Base-by-base conservation (phyloP, 1,139 yeast genomes). In the Suhomyces terraborum region DNA sequence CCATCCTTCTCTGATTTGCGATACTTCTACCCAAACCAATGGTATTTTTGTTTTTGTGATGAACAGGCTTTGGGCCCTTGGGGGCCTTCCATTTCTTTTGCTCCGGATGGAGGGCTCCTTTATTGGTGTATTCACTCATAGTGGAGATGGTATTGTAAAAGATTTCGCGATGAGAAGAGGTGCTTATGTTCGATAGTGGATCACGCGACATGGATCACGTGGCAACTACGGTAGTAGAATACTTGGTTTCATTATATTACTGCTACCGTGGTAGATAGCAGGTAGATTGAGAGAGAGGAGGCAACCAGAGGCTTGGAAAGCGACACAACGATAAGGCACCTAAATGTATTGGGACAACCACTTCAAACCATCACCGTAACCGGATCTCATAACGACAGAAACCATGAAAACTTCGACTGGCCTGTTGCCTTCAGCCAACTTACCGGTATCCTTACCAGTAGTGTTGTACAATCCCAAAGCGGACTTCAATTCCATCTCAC, bases 351-450 rank as follows among this genome's bases (percentile, higher is more conserved):
- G 95, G 48, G 96, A 86, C 64, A 91, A 80, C 97, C 96, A 89
- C 75, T 86, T 86, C 79, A 89, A 88, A 50, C 95, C 97, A 55
- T 89, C 96, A 46, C 94, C 93, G 68, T 89, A 89, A 54, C 97
- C 97, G 65, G 87, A 88, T 77, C 96, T 88, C 95, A 88, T 85
- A 43, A 88, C 95, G 49, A 93, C 96, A 23, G 96, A 88, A 67
- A 96, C 93, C 98, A 94, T 93, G 69, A 82, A 94, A 35, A 93
- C 82, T 71, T 93, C 99, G 47, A 93, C 83, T 40, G 99, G 98
- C 73, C 98, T 85, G 55, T 78, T 77, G 48, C 83, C 84, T 48
- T 83, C 89, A 28, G 79, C 77, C 52, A 88, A 73, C 59, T 84
- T 83, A 50, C 82, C 83, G 50, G 82, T 82, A 46, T 70, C 76